Conservation (phyloP, 108 stramenopile species). For the Skeletonema menzelii region DNA sequence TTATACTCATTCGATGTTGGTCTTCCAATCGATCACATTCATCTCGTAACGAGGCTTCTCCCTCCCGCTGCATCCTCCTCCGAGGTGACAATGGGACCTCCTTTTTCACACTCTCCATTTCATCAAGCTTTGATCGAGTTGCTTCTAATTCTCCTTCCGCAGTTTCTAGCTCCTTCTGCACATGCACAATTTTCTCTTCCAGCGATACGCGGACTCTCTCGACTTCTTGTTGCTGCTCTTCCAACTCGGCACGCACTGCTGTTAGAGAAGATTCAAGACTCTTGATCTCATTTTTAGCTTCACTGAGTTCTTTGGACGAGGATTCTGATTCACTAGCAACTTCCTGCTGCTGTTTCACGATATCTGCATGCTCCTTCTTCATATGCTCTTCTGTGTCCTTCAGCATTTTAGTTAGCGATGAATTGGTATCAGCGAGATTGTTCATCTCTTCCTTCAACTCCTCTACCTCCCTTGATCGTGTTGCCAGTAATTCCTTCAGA, state of each 20-base stretch:
- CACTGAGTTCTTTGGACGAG: conserved; percentile 48
- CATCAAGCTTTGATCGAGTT: conserved; percentile 58
- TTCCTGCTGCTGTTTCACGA: conserved; percentile 46
- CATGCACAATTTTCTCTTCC: conserved; percentile 61
- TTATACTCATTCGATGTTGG: conserved; percentile 79
- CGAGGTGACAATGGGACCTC: not conserved
- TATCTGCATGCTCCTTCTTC: conserved; percentile 36
- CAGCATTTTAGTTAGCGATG: conserved; percentile 27
- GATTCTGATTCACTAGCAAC: conserved; percentile 46
- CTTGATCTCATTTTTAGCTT: conserved; percentile 56
- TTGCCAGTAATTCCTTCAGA: conserved; percentile 43
- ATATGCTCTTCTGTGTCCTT: conserved; percentile 15
- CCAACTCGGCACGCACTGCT: conserved; percentile 28
- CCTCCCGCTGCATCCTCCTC: conserved; percentile 48
- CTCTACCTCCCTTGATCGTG: conserved; percentile 41
- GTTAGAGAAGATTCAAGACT: conserved; percentile 63
- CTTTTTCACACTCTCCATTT: conserved; percentile 47
- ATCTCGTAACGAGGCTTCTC: conserved; percentile 52
- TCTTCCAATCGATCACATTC: conserved; percentile 67
- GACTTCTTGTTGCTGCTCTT: conserved; percentile 54
- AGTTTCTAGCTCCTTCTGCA: conserved; percentile 60
- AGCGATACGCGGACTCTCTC: conserved; percentile 57
- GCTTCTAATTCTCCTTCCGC: conserved; percentile 65
- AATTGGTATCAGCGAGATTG: conserved; percentile 27
- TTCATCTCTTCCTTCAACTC: conserved; percentile 48